Percentiles rank a stretch among this genome's conserved stretches.
phyloP scores from a whole-genome alignment of 176 grass and related monocot genomes.

The Rhynchospora breviuscula region DNA sequence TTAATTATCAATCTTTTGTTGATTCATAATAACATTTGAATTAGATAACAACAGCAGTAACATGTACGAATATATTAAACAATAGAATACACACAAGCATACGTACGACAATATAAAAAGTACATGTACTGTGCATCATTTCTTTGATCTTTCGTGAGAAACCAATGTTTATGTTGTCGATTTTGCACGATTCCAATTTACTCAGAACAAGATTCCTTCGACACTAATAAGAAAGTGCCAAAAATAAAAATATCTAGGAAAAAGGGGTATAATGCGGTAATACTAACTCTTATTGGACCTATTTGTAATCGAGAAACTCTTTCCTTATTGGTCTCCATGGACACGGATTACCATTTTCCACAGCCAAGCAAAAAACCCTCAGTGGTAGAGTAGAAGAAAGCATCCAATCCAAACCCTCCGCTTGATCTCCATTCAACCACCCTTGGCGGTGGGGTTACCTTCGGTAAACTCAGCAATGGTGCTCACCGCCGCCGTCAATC shows the following conservation, averaged over 20 bases:
- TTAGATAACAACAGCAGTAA: too few species aligned
- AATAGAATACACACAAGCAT: too few species aligned
- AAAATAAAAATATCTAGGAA: neutral
- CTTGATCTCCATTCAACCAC: neutral
- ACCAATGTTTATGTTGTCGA: neutral
- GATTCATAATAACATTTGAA: too few species aligned
- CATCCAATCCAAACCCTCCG: neutral
- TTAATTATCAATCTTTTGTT: too few species aligned
- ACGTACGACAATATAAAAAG: too few species aligned
- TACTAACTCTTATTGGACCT: neutral
- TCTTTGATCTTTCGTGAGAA: too few species aligned
- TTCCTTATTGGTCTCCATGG: too few species aligned
- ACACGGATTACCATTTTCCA: too few species aligned
- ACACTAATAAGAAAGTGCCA: too few species aligned
- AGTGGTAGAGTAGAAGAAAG: neutral
- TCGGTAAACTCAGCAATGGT: conserved; percentile 22
- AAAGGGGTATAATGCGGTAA: neutral
- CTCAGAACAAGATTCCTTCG: neutral
- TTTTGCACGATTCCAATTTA: neutral
- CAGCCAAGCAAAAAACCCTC: neutral
- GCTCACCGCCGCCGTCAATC: conserved; percentile 3
- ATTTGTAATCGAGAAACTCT: neutral
- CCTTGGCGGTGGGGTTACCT: neutral
- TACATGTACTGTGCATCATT: too few species aligned
- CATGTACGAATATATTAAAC: too few species aligned